These are phyloP conservation scores for Alternaria sp. DNA, from an alignment of 2,329 filamentous ascomycete species.

Conservation along the genomic window DNA sequence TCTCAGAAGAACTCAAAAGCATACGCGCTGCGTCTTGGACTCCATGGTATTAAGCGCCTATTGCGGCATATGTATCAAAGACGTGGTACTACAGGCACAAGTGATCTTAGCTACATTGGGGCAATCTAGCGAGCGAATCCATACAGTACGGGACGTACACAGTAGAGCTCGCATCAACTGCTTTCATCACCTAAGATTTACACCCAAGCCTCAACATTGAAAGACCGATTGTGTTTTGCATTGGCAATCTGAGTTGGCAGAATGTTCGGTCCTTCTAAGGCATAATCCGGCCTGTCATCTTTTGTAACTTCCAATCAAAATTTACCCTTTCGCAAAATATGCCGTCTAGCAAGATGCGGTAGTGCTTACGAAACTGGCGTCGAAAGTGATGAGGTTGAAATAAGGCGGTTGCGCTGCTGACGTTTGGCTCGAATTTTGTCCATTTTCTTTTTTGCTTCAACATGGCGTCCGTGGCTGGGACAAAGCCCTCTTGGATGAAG, in stretches of 20 bases:
- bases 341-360: slow-evolving; percentile 4
- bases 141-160: background rate
- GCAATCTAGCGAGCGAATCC: background rate
- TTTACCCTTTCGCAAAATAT: slow-evolving; percentile 2
- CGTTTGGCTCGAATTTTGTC: background rate
- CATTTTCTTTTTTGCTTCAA: background rate
- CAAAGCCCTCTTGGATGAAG: slow-evolving; percentile 8
- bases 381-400: slow-evolving; percentile 9
- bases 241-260: background rate
- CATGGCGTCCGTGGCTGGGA: slow-evolving; percentile 1
- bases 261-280: background rate
- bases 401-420: background rate
- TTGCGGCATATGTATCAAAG: background rate
- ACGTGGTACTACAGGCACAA: background rate
- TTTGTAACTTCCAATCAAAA: background rate
- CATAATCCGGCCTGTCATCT: background rate
- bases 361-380: background rate
- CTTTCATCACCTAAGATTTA: background rate
- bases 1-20: background rate
- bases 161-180: background rate
- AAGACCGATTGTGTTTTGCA: background rate
- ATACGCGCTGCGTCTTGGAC: background rate
- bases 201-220: background rate
- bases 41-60: background rate
- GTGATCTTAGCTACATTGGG: background rate